phyloP scores from a whole-genome alignment of 192 early-diverging fungal species.

The Mortierella antarctica region DNA sequence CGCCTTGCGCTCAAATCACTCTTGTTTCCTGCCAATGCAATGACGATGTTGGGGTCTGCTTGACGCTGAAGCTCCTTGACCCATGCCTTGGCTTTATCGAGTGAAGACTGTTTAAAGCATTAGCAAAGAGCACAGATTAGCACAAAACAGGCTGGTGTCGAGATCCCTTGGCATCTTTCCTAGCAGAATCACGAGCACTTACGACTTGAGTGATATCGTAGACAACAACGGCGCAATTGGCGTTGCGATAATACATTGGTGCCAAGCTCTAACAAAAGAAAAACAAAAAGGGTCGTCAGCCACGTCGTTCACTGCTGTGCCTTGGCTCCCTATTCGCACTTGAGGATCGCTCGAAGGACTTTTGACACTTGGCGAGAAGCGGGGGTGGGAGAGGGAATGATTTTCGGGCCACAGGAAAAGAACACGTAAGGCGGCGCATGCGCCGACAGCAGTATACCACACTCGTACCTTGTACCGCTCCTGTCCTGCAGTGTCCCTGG shows the following conservation, averaged over 20 bases:
- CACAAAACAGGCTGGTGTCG: neutral
- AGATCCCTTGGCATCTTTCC: slow-evolving; percentile 6
- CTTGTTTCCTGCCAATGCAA: slow-evolving; percentile 79
- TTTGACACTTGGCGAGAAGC: too few species aligned
- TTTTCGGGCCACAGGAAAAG: neutral
- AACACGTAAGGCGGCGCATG: neutral
- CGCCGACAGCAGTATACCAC: neutral
- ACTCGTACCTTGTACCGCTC: slow-evolving; percentile 72
- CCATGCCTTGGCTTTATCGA: slow-evolving; percentile 80
- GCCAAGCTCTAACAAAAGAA: slow-evolving; percentile 64
- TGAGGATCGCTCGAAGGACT: too few species aligned
- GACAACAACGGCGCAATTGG: slow-evolving; percentile 77
- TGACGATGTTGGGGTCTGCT: slow-evolving; percentile 78
- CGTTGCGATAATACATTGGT: slow-evolving; percentile 81
- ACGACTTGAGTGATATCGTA: slow-evolving; percentile 81
- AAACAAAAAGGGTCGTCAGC: neutral
- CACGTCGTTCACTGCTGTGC: too few species aligned
- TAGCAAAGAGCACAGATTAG: neutral
- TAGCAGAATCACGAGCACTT: slow-evolving; percentile 14
- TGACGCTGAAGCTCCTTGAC: slow-evolving; percentile 80
- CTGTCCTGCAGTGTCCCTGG: slow-evolving; percentile 79
- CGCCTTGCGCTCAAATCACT: slow-evolving; percentile 71
- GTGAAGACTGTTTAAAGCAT: slow-evolving; percentile 58
- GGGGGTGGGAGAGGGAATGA: slow-evolving; percentile 5
- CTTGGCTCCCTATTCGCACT: too few species aligned